These are phyloP conservation scores for Hypocrella siamensis DNA, from an alignment of 2,329 filamentous ascomycete species.

Conservation along the genomic window DNA sequence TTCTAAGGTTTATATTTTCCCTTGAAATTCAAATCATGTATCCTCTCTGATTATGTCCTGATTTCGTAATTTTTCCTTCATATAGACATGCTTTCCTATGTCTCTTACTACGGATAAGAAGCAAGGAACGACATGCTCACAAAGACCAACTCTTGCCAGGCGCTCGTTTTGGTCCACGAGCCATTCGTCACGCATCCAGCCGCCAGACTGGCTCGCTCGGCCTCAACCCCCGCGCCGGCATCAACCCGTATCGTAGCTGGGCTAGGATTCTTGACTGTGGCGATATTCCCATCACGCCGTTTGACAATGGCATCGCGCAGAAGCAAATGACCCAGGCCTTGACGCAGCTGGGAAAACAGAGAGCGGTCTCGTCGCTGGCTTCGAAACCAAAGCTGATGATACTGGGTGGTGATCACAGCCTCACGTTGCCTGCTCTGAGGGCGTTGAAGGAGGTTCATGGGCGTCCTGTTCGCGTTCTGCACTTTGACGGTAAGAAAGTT, in stretches of 20 bases:
- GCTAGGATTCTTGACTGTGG: conserved; percentile 78
- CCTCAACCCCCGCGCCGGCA: conserved; percentile 61
- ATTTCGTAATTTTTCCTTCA: not conserved
- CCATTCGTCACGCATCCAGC: conserved; percentile 70
- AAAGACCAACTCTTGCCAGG: conserved; percentile 25
- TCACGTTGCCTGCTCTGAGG: conserved; percentile 53
- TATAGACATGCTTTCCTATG: too few relatives aligned
- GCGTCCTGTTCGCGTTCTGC: conserved; percentile 50
- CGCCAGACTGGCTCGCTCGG: conserved; percentile 68
- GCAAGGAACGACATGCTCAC: not conserved
- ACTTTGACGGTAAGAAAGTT: conserved; percentile 51
- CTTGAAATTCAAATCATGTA: too few relatives aligned
- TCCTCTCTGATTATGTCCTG: not conserved
- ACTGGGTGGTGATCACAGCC: conserved; percentile 58
- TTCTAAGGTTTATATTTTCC: too few relatives aligned
- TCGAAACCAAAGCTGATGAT: conserved; percentile 44
- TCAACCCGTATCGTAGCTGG: conserved; percentile 77
- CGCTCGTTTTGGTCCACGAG: conserved; percentile 72
- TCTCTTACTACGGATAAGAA: too few relatives aligned
- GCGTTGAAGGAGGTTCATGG: conserved; percentile 48
- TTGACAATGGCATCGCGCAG: conserved; percentile 71
- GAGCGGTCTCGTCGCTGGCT: conserved; percentile 18
- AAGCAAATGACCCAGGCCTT: conserved; percentile 75
- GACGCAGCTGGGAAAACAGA: conserved; percentile 42
- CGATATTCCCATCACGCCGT: conserved; percentile 73